These are phyloP conservation scores for Teratosphaeria zuluensis DNA, from an alignment of 2,329 filamentous ascomycete species.

Conservation along the genomic window DNA sequence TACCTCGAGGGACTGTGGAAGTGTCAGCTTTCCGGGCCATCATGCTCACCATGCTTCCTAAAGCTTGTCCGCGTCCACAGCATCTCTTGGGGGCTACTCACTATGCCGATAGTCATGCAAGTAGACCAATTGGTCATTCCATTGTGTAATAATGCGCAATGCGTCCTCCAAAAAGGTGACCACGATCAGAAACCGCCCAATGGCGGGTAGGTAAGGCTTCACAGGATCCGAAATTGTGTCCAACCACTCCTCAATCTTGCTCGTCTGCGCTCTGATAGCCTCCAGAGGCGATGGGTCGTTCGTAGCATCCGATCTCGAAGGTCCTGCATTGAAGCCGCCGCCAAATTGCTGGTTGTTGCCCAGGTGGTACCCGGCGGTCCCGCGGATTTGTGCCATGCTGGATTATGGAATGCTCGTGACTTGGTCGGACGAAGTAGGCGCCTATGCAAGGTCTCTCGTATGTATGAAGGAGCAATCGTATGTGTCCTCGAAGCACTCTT, in stretches of 20 bases:
- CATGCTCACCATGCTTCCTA: not conserved
- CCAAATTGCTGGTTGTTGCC: conserved; percentile 48
- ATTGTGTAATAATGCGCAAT: conserved; percentile 92
- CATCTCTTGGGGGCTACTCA: conserved; percentile 40
- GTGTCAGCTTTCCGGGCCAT: not conserved
- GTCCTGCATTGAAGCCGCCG: conserved; percentile 36
- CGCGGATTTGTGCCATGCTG: conserved; percentile 50
- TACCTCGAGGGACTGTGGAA: conserved; percentile 66
- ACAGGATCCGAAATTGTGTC: conserved; percentile 81
- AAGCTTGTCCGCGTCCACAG: not conserved
- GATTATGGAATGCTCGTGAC: not conserved
- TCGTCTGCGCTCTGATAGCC: conserved; percentile 84
- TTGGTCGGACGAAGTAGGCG: not conserved
- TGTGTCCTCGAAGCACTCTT: not conserved
- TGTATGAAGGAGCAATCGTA: not conserved
- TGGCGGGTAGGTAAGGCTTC: conserved; percentile 93
- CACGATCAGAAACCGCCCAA: conserved; percentile 94
- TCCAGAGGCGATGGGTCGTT: conserved; percentile 72
- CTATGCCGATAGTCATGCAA: conserved; percentile 86
- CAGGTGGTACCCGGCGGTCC: conserved; percentile 71
- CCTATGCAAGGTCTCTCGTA: not conserved
- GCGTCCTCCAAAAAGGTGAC: conserved; percentile 98
- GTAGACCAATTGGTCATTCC: conserved; percentile 88
- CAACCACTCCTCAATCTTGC: conserved; percentile 92
- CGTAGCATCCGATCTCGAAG: conserved; percentile 48